These are phyloP conservation scores for Suillus americanus DNA, from an alignment of 768 basidiomycete species.

Conservation along the genomic window DNA sequence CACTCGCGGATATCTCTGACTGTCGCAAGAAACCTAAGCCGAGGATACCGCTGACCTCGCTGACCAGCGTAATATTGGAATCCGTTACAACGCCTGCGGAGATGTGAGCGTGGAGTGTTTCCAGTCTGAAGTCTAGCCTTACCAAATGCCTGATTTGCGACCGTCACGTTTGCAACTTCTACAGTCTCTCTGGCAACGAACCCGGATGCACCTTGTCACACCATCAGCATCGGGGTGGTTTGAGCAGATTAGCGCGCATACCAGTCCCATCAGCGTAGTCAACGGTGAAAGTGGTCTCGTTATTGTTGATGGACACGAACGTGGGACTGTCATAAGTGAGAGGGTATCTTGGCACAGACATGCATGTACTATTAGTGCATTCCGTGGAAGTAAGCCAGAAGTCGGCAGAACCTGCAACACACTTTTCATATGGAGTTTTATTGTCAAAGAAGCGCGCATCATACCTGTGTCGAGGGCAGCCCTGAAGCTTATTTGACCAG, in stretches of 20 bases:
- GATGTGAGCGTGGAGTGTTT: not conserved
- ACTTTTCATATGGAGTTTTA: not conserved
- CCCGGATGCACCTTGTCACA: constrained; percentile 55
- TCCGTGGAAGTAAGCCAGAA: constrained; percentile 69
- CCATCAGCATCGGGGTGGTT: constrained; percentile 1
- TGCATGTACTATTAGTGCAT: constrained; percentile 58
- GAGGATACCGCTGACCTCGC: constrained; percentile 68
- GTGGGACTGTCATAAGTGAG: constrained; percentile 64
- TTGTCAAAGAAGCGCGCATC: constrained; percentile 23
- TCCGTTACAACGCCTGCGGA: constrained; percentile 55
- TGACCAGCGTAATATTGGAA: constrained; percentile 61
- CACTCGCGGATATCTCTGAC: constrained; percentile 51
- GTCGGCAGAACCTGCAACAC: constrained; percentile 37
- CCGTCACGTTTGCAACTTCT: constrained; percentile 56
- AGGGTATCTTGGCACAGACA: constrained; percentile 66
- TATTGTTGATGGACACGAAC: constrained; percentile 59
- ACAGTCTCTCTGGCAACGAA: constrained; percentile 71
- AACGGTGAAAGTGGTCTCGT: constrained; percentile 57
- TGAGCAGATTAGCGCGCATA: constrained; percentile 34
- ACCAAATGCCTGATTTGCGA: constrained; percentile 69
- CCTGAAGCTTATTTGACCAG: constrained; percentile 65
- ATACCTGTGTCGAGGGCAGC: constrained; percentile 76
- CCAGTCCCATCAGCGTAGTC: constrained; percentile 70
- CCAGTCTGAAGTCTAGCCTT: constrained; percentile 20
- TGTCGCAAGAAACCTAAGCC: constrained; percentile 78